phyloP scores from a whole-genome alignment of 805 yeast species.

The Starmerella apicola region DNA sequence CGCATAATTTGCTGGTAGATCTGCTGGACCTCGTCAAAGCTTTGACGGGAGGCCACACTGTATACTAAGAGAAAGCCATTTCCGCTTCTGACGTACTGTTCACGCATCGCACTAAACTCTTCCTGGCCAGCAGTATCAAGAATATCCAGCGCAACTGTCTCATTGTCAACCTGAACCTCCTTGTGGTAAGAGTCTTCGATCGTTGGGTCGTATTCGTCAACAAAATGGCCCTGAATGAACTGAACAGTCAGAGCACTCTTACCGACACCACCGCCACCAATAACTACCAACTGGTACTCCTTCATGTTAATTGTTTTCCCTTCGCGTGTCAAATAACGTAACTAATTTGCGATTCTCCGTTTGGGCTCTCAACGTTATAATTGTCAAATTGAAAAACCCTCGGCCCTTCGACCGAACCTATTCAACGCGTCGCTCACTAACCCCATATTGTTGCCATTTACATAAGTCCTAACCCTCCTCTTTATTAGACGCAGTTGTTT shows the following conservation, averaged over 20 bases:
- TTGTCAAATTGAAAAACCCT: too few species aligned
- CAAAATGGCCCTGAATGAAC: constrained; percentile 86
- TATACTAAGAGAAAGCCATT: constrained; percentile 87
- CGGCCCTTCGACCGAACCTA: too few species aligned
- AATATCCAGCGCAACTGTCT: constrained; percentile 68
- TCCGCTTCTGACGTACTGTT: constrained; percentile 91
- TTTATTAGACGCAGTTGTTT: too few species aligned
- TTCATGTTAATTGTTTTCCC: too few species aligned
- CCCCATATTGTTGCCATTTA: too few species aligned
- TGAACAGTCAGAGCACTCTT: constrained; percentile 93
- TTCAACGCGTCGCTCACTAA: too few species aligned
- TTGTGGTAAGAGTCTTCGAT: constrained; percentile 70
- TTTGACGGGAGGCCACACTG: constrained; percentile 65
- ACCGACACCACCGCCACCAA: constrained; percentile 99
- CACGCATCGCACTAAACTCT: constrained; percentile 86
- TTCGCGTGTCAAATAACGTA: too few species aligned
- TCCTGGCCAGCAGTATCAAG: constrained; percentile 98
- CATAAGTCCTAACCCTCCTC: too few species aligned
- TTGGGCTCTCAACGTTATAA: too few species aligned
- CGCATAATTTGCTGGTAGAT: constrained; percentile 70
- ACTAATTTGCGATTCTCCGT: too few species aligned
- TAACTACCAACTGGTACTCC: constrained; percentile 88
- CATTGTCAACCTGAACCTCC: constrained; percentile 71
- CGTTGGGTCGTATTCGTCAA: constrained; percentile 96
- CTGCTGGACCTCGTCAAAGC: constrained; percentile 72